A percentile compares a stretch with the other conserved stretches of the same genome.
Conservation (phyloP, 2,329 filamentous ascomycete species). For the Colletotrichum lindemuthianum region DNA sequence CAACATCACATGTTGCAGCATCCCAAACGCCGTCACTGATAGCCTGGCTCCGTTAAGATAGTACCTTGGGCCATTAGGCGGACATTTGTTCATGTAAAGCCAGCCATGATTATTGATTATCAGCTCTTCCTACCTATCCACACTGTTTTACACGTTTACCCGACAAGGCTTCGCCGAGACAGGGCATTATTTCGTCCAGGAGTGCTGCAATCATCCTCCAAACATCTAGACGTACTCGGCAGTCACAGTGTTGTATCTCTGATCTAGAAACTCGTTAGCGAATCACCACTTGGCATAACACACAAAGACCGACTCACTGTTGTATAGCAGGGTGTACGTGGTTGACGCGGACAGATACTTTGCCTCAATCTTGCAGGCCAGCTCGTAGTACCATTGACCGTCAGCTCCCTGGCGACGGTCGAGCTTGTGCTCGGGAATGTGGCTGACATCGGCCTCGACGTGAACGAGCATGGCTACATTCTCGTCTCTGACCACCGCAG, state of each 20-base stretch:
- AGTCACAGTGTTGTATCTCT: slow-evolving; percentile 53
- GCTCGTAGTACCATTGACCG: slow-evolving; percentile 51
- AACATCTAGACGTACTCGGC: slow-evolving; percentile 52
- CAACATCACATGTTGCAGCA: too few species aligned
- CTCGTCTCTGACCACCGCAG: slow-evolving; percentile 48
- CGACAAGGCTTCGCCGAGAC: too few species aligned
- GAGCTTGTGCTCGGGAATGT: slow-evolving; percentile 51
- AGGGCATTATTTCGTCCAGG: too few species aligned
- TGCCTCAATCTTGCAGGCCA: slow-evolving; percentile 52
- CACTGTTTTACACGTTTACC: too few species aligned
- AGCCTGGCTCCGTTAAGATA: too few species aligned
- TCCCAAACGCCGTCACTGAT: too few species aligned
- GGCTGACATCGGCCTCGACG: slow-evolving; percentile 52
- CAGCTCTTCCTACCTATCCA: too few species aligned
- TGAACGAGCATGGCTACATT: slow-evolving; percentile 49
- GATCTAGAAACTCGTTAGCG: slow-evolving; percentile 43
- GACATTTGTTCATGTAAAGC: too few species aligned
- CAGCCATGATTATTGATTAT: too few species aligned
- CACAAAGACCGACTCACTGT: slow-evolving; percentile 44
- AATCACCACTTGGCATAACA: not conserved
- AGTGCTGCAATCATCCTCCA: too few species aligned
- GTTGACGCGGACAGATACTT: slow-evolving; percentile 54
- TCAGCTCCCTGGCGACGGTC: slow-evolving; percentile 47
- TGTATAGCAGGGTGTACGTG: slow-evolving; percentile 54
- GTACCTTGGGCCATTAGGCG: too few species aligned